A percentile compares a stretch with the other conserved stretches of the same genome.
Evolutionary conservation across 495 filamentous ascomycete species (phyloP).

Genomic region (Daldinia loculata): DNA sequence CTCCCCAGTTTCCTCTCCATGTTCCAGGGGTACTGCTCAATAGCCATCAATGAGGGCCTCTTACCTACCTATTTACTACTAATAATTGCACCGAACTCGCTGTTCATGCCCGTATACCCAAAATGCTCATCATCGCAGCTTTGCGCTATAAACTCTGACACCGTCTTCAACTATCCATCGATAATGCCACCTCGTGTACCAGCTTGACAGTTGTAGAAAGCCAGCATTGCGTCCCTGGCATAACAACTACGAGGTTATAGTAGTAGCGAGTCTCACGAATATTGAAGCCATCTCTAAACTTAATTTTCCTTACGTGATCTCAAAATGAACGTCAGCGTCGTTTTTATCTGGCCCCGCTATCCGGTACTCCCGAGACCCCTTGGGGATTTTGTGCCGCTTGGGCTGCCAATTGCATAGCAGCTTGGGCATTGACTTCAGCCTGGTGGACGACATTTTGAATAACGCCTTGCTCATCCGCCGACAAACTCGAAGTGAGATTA

Average conservation of each 20-base stretch:
- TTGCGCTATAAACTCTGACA: slow-evolving; percentile 3
- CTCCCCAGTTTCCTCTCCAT: slow-evolving; percentile 20
- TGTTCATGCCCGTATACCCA: slow-evolving; percentile 19
- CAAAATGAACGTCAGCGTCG: neutral
- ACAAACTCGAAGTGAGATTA: slow-evolving; percentile 78
- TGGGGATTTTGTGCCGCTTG: slow-evolving; percentile 41
- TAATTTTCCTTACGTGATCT: neutral
- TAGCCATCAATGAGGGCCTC: slow-evolving; percentile 6
- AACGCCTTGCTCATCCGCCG: slow-evolving; percentile 79
- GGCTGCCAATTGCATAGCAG: slow-evolving; percentile 43
- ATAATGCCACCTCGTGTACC: slow-evolving; percentile 1
- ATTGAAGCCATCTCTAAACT: neutral
- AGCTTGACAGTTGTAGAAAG: slow-evolving; percentile 16
- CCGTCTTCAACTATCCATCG: slow-evolving; percentile 18
- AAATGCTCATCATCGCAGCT: slow-evolving; percentile 15
- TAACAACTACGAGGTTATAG: neutral
- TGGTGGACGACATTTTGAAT: slow-evolving; percentile 82
- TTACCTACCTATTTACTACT: slow-evolving; percentile 26
- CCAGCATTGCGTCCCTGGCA: slow-evolving; percentile 11
- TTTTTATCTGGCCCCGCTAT: slow-evolving; percentile 46
- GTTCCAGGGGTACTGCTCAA: slow-evolving; percentile 3
- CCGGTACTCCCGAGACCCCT: slow-evolving; percentile 31
- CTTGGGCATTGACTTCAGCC: slow-evolving; percentile 66
- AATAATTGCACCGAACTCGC: slow-evolving; percentile 3
- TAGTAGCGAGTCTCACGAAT: slow-evolving; percentile 2